phyloP scores from a whole-genome alignment of 441 rosid genomes.

The Erodium trifolium region DNA sequence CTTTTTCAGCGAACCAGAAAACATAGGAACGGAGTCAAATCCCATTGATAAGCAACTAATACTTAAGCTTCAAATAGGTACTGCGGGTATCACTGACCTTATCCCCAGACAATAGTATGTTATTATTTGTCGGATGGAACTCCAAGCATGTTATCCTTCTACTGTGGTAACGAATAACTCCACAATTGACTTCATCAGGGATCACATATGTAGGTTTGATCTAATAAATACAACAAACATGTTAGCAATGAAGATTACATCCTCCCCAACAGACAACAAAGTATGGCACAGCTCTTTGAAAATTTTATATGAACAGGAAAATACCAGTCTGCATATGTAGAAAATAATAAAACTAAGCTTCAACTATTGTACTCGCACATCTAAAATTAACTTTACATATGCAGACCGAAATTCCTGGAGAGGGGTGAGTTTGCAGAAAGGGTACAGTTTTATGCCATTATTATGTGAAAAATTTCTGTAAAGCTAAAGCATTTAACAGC shows the following conservation, averaged over 20 bases:
- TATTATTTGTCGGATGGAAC: conserved; percentile 78
- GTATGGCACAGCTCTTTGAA: not conserved
- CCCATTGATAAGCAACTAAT: conserved; percentile 3
- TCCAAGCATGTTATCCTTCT: conserved; percentile 86
- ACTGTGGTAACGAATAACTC: conserved; percentile 83
- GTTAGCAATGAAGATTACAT: not conserved
- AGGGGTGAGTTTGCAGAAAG: too few species aligned
- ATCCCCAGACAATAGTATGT: conserved; percentile 84
- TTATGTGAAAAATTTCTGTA: too few species aligned
- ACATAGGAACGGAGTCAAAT: conserved; percentile 11
- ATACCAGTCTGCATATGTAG: not conserved
- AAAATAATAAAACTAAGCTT: not conserved
- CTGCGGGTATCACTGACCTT: conserved; percentile 39
- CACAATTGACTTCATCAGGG: conserved; percentile 77
- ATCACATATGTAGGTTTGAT: conserved; percentile 62
- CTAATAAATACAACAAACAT: conserved; percentile 25
- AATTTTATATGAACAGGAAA: not conserved
- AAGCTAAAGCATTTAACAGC: not conserved
- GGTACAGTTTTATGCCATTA: too few species aligned
- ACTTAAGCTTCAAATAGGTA: not conserved
- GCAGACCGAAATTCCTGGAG: too few species aligned
- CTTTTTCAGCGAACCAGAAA: conserved; percentile 32
- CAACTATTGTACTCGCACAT: not conserved
- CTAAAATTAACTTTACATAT: not conserved
- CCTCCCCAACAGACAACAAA: conserved; percentile 7